A percentile compares a stretch with the other conserved stretches of the same genome.
These are phyloP conservation scores for Fusarium subglutinans DNA, from an alignment of 2,329 filamentous ascomycete genomes.

Conservation along the genomic window DNA sequence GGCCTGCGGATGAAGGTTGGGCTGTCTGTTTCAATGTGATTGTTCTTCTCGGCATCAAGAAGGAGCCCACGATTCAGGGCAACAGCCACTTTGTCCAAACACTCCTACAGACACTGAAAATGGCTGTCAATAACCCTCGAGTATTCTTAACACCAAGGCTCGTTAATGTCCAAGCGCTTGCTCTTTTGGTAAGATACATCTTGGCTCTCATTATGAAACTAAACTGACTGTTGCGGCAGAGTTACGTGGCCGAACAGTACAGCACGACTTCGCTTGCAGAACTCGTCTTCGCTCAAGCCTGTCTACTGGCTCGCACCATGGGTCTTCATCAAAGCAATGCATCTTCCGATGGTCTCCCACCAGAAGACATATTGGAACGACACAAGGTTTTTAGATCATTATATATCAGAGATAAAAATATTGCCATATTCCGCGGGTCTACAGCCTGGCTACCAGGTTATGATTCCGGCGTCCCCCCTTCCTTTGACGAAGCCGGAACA, in stretches of 20 bases:
- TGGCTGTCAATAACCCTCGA: conserved; percentile 41
- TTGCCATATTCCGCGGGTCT: conserved; percentile 35
- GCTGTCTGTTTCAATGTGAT: conserved; percentile 41
- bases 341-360: background rate
- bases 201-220: no score
- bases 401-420: conserved; percentile 40
- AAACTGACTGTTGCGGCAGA: conserved; percentile 16
- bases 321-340: conserved; percentile 38
- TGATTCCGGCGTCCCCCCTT: conserved; percentile 18
- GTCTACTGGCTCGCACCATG: conserved; percentile 40
- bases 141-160: conserved; percentile 40
- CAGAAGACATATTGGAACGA: conserved; percentile 30
- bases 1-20: conserved; percentile 38
- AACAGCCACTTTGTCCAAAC: conserved; percentile 40
- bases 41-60: conserved; percentile 38
- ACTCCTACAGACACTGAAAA: conserved; percentile 38
- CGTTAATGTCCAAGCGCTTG: conserved; percentile 40
- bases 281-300: conserved; percentile 41
- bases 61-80: conserved; percentile 32
- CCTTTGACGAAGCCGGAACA: conserved; percentile 1
- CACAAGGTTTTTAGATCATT: conserved; percentile 39
- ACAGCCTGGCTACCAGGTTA: conserved; percentile 32
- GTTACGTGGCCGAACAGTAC: conserved; percentile 41
- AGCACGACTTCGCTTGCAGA: conserved; percentile 38
- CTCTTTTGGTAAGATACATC: conserved; percentile 30